These are phyloP conservation scores for Pyricularia grisea DNA, from an alignment of 2,329 filamentous ascomycete species.

Conservation along the genomic window DNA sequence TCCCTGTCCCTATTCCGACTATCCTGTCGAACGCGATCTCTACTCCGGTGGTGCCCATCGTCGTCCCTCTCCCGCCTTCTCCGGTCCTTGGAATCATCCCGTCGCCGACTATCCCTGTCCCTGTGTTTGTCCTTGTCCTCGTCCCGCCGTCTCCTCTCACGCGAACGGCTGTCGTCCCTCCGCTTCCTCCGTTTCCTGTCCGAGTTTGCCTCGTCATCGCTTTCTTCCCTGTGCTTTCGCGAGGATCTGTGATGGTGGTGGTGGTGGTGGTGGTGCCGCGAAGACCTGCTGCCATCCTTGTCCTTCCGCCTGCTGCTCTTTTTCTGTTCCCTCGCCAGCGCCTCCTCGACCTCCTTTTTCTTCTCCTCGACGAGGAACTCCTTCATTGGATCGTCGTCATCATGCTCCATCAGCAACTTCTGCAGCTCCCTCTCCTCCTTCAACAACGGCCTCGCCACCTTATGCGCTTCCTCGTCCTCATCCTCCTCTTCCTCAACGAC, in stretches of 20 bases:
- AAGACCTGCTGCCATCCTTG: constrained; percentile 7
- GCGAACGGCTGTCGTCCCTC: constrained; percentile 17
- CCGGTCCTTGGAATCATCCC: constrained; percentile 1
- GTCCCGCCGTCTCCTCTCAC: constrained; percentile 26
- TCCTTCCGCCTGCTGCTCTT: constrained; percentile 29
- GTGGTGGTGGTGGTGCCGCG: constrained; percentile 26
- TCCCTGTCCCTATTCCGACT: constrained; percentile 15
- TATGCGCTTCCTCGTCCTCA: constrained; percentile 31
- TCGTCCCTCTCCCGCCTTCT: constrained; percentile 15
- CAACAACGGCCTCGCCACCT: constrained; percentile 49
- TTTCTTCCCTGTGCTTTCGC: constrained; percentile 26
- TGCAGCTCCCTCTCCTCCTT: constrained; percentile 76
- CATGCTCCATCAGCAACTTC: constrained; percentile 66
- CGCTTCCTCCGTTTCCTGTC: constrained; percentile 11
- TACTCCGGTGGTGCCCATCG: constrained; percentile 6
- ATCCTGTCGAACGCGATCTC: constrained; percentile 13
- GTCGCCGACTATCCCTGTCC: constrained; percentile 8
- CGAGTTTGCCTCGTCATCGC: constrained; percentile 15
- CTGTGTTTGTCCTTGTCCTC: constrained; percentile 9
- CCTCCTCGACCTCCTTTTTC: constrained; percentile 74
- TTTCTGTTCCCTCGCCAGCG: constrained; percentile 45
- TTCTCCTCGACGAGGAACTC: constrained; percentile 82
- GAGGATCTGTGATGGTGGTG: constrained; percentile 37
- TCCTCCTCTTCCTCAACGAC: constrained; percentile 18
- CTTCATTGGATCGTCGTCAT: constrained; percentile 98